A percentile compares a stretch with the other conserved stretches of the same genome.
These are phyloP conservation scores for Lactarius evosmus DNA, from an alignment of 768 basidiomycete genomes.

Conservation along the genomic window DNA sequence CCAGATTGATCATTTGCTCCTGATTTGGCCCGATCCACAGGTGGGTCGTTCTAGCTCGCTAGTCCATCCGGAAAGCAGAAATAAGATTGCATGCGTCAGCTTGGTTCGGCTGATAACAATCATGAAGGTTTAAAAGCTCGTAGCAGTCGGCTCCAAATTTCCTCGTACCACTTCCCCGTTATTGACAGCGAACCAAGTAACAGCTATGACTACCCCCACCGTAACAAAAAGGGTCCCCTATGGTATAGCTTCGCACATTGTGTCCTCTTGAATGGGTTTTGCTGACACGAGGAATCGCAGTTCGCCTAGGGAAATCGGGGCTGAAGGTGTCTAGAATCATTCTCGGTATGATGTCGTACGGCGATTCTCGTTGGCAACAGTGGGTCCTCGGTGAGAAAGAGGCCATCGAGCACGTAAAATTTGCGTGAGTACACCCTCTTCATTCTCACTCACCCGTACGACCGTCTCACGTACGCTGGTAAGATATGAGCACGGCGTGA, in stretches of 20 bases:
- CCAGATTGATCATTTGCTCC: too few relatives aligned
- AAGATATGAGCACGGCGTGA: constrained; percentile 58
- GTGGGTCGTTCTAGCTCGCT: too few relatives aligned
- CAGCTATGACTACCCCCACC: constrained; percentile 3
- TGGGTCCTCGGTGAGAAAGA: constrained; percentile 37
- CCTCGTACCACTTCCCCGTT: neutral
- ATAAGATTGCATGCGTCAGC: too few relatives aligned
- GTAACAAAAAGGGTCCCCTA: constrained; percentile 20
- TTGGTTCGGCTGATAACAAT: too few relatives aligned
- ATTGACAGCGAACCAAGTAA: neutral
- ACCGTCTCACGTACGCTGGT: constrained; percentile 12
- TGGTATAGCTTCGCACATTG: neutral
- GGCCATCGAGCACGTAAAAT: constrained; percentile 28
- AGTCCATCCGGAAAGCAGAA: too few relatives aligned
- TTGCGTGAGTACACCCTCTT: constrained; percentile 29
- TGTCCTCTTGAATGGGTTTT: neutral
- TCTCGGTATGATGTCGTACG: constrained; percentile 63
- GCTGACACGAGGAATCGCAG: constrained; percentile 11
- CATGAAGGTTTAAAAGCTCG: neutral
- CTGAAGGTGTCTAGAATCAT: constrained; percentile 64
- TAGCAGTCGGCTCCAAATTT: neutral
- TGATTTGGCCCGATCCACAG: too few relatives aligned
- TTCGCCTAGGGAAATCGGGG: constrained; percentile 47
- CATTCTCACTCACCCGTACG: constrained; percentile 18
- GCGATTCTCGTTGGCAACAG: constrained; percentile 32